A percentile compares a stretch with the other conserved stretches of the same genome.
Conservation (phyloP, 2,329 filamentous ascomycete species). For the Aureobasidium sp. region DNA sequence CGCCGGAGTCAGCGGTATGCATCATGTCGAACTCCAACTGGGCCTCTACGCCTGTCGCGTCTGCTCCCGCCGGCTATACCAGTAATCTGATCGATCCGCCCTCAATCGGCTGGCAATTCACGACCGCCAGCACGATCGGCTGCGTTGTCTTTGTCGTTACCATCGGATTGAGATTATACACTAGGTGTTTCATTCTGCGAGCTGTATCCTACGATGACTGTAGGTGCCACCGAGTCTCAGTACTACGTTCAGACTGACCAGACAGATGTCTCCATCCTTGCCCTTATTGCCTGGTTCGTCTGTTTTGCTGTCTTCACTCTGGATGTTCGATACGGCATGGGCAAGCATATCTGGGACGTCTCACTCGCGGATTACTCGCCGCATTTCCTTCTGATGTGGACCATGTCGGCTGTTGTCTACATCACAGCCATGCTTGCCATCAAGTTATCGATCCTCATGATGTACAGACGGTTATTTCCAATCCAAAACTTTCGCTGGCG, state of each 20-base stretch:
- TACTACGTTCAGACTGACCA: background rate
- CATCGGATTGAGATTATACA: background rate
- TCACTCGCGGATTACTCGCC: background rate
- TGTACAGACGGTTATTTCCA: background rate
- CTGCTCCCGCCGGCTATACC: background rate
- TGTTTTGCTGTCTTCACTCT: background rate
- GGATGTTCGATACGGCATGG: background rate
- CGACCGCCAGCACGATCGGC: background rate
- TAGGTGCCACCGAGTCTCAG: background rate
- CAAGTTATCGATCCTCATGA: background rate
- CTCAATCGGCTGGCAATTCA: background rate
- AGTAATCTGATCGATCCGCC: conserved; percentile 13
- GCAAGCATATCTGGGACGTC: background rate
- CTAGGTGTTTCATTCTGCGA: background rate
- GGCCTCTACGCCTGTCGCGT: background rate
- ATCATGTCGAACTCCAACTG: background rate
- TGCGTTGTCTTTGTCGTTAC: background rate
- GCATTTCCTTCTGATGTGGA: background rate
- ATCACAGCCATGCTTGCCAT: background rate
- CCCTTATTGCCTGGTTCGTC: background rate
- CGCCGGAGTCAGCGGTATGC: background rate
- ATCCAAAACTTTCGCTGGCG: background rate
- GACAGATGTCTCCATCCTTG: background rate
- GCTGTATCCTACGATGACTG: background rate
- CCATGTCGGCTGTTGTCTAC: background rate